Conservation (phyloP, 78 protist species). For the Monosiga brevicollis region DNA sequence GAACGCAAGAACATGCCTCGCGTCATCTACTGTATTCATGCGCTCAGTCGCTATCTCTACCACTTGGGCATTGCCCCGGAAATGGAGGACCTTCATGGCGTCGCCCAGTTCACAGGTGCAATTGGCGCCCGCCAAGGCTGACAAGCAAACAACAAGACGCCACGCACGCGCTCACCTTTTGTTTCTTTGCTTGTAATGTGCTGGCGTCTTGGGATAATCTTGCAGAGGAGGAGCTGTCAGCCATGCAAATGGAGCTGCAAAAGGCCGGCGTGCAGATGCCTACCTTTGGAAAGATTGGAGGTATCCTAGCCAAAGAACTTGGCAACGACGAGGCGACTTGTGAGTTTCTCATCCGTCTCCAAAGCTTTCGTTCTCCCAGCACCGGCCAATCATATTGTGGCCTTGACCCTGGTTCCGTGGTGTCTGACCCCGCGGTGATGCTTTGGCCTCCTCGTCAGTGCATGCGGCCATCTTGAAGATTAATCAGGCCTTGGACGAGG, state of each 20-base stretch:
- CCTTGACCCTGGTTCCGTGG: no score
- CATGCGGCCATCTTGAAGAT: slow-evolving; percentile 24
- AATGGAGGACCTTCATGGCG: slow-evolving; percentile 22
- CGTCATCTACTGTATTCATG: slow-evolving; percentile 25
- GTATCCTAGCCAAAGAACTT: slow-evolving; percentile 16
- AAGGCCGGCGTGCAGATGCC: slow-evolving; percentile 25
- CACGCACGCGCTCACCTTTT: background rate
- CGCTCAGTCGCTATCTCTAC: slow-evolving; percentile 17
- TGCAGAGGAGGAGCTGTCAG: slow-evolving; percentile 27
- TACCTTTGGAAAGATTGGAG: slow-evolving; percentile 22
- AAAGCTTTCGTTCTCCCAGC: no score
- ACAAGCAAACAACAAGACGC: background rate
- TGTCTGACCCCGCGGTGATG: no score
- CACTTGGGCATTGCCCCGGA: slow-evolving; percentile 9
- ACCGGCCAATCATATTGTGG: no score
- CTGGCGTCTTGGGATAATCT: no score
- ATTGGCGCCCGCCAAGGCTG: background rate
- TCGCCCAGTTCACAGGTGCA: slow-evolving; percentile 5
- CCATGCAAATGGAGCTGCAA: slow-evolving; percentile 11
- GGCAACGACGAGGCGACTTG: slow-evolving; percentile 10
- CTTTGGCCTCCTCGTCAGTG: no score
- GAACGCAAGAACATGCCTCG: slow-evolving; percentile 32
- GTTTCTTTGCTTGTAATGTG: background rate
- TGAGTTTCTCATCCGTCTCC: background rate
- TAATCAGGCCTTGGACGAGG: slow-evolving; percentile 12